A percentile compares a stretch with the other conserved stretches of the same genome.
Evolutionary conservation across 495 filamentous ascomycete genomes (phyloP).

Genomic region (Chlorociboria aeruginascens): DNA sequence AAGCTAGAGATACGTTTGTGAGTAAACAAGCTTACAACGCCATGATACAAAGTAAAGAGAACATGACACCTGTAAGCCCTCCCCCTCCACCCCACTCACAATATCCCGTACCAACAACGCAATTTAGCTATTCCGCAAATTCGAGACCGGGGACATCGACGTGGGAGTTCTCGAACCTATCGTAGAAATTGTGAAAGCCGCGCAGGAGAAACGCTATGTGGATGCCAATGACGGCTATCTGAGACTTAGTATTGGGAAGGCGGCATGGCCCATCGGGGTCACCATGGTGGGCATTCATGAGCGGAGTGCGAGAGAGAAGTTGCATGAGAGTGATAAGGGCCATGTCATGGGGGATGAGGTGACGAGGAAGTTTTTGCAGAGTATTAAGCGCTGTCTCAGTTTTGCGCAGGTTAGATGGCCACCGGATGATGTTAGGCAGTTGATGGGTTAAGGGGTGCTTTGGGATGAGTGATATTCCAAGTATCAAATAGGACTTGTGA

Average conservation of each 20-base stretch:
- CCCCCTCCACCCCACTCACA: not conserved
- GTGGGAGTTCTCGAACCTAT: constrained; percentile 70
- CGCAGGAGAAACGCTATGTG: constrained; percentile 83
- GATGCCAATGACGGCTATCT: constrained; percentile 95
- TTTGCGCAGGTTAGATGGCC: constrained; percentile 97
- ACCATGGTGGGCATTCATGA: constrained; percentile 99
- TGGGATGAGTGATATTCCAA: no score
- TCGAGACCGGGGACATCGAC: constrained; percentile 69
- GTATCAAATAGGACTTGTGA: no score
- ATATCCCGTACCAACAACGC: constrained; percentile 1
- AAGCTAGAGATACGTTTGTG: constrained; percentile 58
- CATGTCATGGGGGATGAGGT: constrained; percentile 96
- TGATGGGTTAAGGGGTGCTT: constrained; percentile 56
- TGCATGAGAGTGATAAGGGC: constrained; percentile 81
- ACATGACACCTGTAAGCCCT: constrained; percentile 54
- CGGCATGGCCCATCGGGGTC: constrained; percentile 97
- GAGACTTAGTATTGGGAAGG: constrained; percentile 89
- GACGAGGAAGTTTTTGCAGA: constrained; percentile 91
- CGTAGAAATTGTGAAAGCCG: constrained; percentile 85
- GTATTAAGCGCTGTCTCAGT: constrained; percentile 92
- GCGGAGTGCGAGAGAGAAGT: constrained; percentile 83
- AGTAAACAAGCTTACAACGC: constrained; percentile 66
- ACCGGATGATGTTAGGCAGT: constrained; percentile 79
- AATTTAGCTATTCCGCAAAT: constrained; percentile 63
- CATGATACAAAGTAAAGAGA: constrained; percentile 71